Conservation (phyloP, 2,329 filamentous ascomycete genomes). For the Xylariaceae sp. region DNA sequence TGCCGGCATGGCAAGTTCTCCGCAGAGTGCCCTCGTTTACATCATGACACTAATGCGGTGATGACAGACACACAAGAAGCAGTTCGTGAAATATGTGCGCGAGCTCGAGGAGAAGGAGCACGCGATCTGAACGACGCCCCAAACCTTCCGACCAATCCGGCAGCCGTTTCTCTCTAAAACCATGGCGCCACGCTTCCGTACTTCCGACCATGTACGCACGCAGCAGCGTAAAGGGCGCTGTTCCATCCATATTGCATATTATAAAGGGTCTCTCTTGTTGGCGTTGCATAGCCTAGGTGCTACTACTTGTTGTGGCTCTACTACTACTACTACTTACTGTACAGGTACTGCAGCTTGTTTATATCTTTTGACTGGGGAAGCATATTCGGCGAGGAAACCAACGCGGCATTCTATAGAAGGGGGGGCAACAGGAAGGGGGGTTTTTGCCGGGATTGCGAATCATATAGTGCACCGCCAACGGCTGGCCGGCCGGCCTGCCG, state of each 20-base stretch:
- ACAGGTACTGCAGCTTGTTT: too few relatives aligned
- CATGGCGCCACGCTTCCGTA: not conserved
- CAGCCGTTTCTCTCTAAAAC: not conserved
- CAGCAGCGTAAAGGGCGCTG: too few relatives aligned
- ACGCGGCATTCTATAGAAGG: too few relatives aligned
- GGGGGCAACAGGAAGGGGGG: too few relatives aligned
- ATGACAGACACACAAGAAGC: slow-evolving; percentile 82
- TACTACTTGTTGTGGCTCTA: too few relatives aligned
- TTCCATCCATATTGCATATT: not conserved
- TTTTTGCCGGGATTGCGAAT: too few relatives aligned
- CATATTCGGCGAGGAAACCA: not conserved
- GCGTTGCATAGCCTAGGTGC: slow-evolving; percentile 1
- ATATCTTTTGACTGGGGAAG: too few relatives aligned
- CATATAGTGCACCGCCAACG: too few relatives aligned
- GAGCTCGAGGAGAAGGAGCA: slow-evolving; percentile 58
- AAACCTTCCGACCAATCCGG: not conserved
- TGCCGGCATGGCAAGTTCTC: slow-evolving; percentile 67
- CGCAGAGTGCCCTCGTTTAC: slow-evolving; percentile 1
- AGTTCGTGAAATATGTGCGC: slow-evolving; percentile 89
- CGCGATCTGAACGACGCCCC: slow-evolving; percentile 6
- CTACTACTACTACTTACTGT: too few relatives aligned
- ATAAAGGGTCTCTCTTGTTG: not conserved
- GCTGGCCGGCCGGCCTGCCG: too few relatives aligned
- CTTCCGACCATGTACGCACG: too few relatives aligned
- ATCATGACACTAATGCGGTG: slow-evolving; percentile 10